A percentile compares a stretch with the other conserved stretches of the same genome.
phyloP scores from a whole-genome alignment of 371 early-diverging fungal species.

The Mucor saturninus region DNA sequence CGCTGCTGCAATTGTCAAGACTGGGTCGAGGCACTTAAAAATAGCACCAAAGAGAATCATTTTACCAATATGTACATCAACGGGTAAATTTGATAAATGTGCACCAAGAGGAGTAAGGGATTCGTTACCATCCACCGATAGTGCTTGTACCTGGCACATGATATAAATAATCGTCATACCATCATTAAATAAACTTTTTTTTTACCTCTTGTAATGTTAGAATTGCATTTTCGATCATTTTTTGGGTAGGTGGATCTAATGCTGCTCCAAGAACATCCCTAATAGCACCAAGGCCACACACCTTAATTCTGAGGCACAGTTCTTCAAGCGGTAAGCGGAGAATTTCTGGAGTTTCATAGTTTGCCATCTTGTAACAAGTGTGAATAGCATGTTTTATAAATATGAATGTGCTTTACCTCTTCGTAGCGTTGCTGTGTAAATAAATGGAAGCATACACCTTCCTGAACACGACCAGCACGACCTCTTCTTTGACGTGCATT shows the following conservation, averaged over 20 bases:
- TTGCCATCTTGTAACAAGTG: slow-evolving; percentile 53
- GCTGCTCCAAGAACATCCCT: slow-evolving; percentile 68
- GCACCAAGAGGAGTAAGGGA: slow-evolving; percentile 88
- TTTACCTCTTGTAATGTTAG: slow-evolving; percentile 60
- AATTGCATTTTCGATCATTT: slow-evolving; percentile 74
- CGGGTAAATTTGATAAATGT: slow-evolving; percentile 85
- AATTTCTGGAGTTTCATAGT: slow-evolving; percentile 81
- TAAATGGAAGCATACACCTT: slow-evolving; percentile 81
- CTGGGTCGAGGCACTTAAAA: slow-evolving; percentile 81
- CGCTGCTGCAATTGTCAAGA: slow-evolving; percentile 81
- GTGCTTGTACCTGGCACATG: slow-evolving; percentile 47
- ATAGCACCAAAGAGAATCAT: slow-evolving; percentile 85
- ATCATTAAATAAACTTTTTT: neutral
- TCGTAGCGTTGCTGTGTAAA: slow-evolving; percentile 62
- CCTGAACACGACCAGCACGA: slow-evolving; percentile 90
- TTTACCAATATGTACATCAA: slow-evolving; percentile 89
- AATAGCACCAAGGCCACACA: slow-evolving; percentile 62
- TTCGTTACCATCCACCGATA: slow-evolving; percentile 48
- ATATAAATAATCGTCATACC: neutral
- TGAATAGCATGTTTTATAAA: neutral
- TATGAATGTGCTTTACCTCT: slow-evolving; percentile 35
- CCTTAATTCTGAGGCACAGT: slow-evolving; percentile 80
- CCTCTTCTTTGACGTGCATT: slow-evolving; percentile 91
- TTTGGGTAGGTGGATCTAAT: slow-evolving; percentile 74
- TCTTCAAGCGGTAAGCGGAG: slow-evolving; percentile 81